Conservation (phyloP, 2,329 filamentous ascomycete species). For the Ceratocystis variospora region DNA sequence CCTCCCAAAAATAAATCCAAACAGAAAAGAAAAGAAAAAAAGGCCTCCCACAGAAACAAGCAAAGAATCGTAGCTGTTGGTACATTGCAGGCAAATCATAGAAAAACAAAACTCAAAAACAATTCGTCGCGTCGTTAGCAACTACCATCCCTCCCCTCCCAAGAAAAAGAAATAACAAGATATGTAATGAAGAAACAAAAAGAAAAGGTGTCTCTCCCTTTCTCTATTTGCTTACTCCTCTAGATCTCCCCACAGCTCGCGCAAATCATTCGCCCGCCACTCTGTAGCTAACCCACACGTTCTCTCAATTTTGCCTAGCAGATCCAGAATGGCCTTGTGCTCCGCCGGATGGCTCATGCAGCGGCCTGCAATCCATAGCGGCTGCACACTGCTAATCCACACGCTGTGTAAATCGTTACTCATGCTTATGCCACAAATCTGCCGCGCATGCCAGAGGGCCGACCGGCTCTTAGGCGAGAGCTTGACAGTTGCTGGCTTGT, state of each 20-base stretch:
- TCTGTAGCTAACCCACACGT: conserved; percentile 40
- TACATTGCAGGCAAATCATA: not conserved
- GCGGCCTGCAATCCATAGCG: conserved; percentile 39
- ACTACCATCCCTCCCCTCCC: too few species aligned
- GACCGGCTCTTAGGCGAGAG: conserved; percentile 28
- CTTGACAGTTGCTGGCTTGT: conserved; percentile 30
- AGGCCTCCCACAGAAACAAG: not conserved
- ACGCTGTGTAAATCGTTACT: conserved; percentile 40
- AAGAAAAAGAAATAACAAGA: not conserved
- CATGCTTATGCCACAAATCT: conserved; percentile 39
- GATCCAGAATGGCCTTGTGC: conserved; percentile 31
- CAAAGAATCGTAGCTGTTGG: not conserved
- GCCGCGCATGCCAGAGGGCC: conserved; percentile 39
- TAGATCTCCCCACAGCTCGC: conserved; percentile 36
- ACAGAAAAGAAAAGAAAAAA: not conserved
- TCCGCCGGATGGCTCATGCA: conserved; percentile 36
- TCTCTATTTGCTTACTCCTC: conserved; percentile 20
- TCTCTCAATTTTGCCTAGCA: conserved; percentile 36
- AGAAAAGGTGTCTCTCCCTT: conserved; percentile 17
- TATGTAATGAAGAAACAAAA: not conserved
- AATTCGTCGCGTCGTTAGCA: not conserved
- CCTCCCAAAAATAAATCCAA: not conserved
- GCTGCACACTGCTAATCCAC: conserved; percentile 42
- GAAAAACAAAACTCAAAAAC: not conserved
- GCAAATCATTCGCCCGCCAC: conserved; percentile 40